These are phyloP conservation scores for Scenedesmus sp. DNA, from an alignment of 163 green algal species.

Conservation along the genomic window DNA sequence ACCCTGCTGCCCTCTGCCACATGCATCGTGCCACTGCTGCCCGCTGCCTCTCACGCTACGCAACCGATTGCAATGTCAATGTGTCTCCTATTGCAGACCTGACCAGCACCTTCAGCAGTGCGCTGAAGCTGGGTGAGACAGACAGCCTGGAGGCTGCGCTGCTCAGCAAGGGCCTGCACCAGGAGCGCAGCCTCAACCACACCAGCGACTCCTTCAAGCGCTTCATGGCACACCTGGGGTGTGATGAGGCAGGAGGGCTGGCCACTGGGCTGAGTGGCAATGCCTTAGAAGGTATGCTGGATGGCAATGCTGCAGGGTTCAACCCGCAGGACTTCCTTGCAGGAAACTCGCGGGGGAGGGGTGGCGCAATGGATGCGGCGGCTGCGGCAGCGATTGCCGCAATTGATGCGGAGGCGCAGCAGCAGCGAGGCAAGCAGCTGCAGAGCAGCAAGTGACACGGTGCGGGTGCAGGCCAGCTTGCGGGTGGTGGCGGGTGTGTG, in stretches of 20 bases:
- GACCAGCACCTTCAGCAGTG: slow-evolving; percentile 21
- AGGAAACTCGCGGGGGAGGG: not conserved
- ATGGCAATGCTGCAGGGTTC: not conserved
- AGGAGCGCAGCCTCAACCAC: not conserved
- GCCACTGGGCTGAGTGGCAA: not conserved
- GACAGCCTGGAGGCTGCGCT: not conserved
- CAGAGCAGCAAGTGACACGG: not conserved
- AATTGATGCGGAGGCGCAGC: not conserved
- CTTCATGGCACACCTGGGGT: not conserved
- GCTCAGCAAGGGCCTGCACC: not conserved
- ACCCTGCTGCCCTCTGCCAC: not conserved
- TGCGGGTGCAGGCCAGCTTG: not conserved
- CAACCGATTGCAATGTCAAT: not conserved
- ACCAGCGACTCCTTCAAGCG: slow-evolving; percentile 36
- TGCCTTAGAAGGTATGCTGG: not conserved
- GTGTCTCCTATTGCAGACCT: slow-evolving; percentile 18
- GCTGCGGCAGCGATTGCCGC: not conserved
- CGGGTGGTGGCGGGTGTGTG: not conserved
- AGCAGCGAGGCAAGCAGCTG: not conserved
- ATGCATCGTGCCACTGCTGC: not conserved
- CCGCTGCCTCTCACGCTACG: not conserved
- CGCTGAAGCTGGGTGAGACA: not conserved
- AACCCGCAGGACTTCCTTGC: not conserved
- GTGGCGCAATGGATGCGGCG: not conserved
- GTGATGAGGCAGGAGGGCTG: not conserved